phyloP scores from a whole-genome alignment of 805 yeast genomes.

The Maudiozyma saulgeensis region DNA sequence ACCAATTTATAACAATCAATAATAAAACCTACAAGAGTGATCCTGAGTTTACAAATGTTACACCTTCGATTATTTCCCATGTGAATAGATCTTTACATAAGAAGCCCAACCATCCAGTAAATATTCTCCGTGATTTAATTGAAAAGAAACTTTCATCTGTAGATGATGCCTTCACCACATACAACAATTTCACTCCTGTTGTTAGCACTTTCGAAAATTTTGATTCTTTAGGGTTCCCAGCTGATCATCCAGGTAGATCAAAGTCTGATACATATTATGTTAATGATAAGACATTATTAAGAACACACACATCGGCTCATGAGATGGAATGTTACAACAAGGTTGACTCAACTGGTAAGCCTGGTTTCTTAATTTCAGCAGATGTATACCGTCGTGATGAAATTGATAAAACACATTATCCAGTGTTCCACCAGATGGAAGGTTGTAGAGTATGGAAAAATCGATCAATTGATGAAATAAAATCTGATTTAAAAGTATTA shows the following conservation, averaged over 20 bases:
- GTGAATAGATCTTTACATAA: conserved; percentile 69
- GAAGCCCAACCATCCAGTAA: conserved; percentile 76
- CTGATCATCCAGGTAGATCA: conserved; percentile 88
- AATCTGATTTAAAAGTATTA: conserved; percentile 51
- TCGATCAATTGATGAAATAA: conserved; percentile 36
- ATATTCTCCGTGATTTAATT: conserved; percentile 67
- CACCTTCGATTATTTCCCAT: conserved; percentile 58
- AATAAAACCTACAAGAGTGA: conserved; percentile 51
- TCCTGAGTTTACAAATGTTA: conserved; percentile 71
- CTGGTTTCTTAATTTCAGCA: conserved; percentile 83
- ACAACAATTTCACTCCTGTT: conserved; percentile 71
- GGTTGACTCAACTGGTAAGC: conserved; percentile 29
- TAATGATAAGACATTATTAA: conserved; percentile 57
- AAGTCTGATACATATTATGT: conserved; percentile 88
- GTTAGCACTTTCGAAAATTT: conserved; percentile 80
- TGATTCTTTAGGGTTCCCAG: conserved; percentile 84
- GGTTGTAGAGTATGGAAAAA: conserved; percentile 85
- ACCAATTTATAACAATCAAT: conserved; percentile 25
- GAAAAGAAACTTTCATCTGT: conserved; percentile 55
- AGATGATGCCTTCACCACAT: conserved; percentile 55
- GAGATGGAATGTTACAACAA: conserved; percentile 71
- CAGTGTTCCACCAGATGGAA: conserved; percentile 96
- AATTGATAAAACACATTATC: conserved; percentile 91
- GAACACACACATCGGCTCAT: conserved; percentile 97
- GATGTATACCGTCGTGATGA: conserved; percentile 95